Evolutionary conservation across 2,329 filamentous ascomycete genomes (phyloP).

Genomic region (Epichloe coenophiala): DNA sequence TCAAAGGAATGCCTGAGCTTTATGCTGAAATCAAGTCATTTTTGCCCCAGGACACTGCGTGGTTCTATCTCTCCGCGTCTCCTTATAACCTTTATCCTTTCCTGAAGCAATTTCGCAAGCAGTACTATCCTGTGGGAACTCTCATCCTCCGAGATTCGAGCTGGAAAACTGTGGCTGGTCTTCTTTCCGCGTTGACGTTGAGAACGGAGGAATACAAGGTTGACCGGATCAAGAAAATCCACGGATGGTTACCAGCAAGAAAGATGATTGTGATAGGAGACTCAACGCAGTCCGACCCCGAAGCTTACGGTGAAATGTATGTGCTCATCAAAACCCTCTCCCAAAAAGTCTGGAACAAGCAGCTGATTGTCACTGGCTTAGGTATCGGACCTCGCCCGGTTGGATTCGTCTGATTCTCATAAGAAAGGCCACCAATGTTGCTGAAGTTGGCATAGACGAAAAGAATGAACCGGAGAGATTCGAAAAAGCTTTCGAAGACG

Average conservation of each 20-base stretch:
- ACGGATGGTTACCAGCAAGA: conserved; percentile 62
- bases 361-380: conserved; percentile 13
- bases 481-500: conserved; percentile 63
- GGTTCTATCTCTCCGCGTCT: conserved; percentile 88
- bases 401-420: conserved; percentile 83
- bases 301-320: conserved; percentile 74
- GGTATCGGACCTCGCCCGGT: conserved; percentile 49
- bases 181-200: conserved; percentile 66
- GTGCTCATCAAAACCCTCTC: conserved; percentile 11
- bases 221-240: conserved; percentile 63
- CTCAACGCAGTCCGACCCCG: conserved; percentile 82
- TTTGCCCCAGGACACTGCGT: conserved; percentile 49
- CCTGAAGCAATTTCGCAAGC: conserved; percentile 57
- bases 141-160: conserved; percentile 74
- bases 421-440: conserved; percentile 66
- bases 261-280: conserved; percentile 81
- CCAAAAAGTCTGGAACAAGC: not conserved
- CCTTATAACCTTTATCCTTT: conserved; percentile 93
- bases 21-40: conserved; percentile 52
- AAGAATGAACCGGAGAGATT: conserved; percentile 67
- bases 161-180: conserved; percentile 71
- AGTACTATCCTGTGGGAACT: conserved; percentile 62
- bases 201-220: conserved; percentile 81
- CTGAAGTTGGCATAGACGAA: conserved; percentile 52
- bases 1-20: conserved; percentile 72